A percentile compares a stretch with the other conserved stretches of the same genome.
These are phyloP conservation scores for Scytalidium lignicola DNA, from an alignment of 2,329 filamentous ascomycete species.

Conservation along the genomic window DNA sequence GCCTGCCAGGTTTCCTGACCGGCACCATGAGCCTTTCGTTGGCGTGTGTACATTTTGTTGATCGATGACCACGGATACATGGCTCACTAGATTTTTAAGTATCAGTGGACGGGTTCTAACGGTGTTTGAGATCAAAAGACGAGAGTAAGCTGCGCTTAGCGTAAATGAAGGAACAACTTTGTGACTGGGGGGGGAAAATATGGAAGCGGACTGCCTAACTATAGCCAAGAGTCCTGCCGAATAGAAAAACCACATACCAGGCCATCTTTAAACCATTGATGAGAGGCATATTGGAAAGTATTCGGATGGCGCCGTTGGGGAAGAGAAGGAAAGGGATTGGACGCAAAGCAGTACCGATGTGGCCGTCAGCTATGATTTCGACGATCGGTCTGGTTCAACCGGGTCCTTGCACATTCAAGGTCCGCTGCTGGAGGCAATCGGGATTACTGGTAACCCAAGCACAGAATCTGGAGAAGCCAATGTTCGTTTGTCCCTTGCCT, in stretches of 20 bases:
- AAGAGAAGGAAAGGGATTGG: conserved; percentile 3
- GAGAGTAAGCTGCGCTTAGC: background rate
- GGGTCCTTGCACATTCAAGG: no score
- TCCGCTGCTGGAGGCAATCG: no score
- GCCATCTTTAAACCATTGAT: conserved; percentile 70
- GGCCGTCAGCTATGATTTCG: background rate
- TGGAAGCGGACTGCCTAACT: background rate
- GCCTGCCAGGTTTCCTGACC: conserved; percentile 67
- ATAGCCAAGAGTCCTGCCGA: background rate
- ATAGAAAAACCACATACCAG: conserved; percentile 48
- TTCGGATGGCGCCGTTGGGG: conserved; percentile 5
- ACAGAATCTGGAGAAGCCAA: no score
- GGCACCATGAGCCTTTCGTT: conserved; percentile 64
- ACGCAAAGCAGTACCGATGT: background rate
- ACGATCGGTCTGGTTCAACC: background rate
- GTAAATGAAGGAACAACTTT: background rate
- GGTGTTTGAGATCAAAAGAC: conserved; percentile 8
- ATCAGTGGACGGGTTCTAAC: conserved; percentile 11
- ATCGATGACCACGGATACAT: conserved; percentile 71
- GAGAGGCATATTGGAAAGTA: conserved; percentile 50
- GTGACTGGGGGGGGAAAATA: background rate
- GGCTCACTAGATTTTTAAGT: conserved; percentile 48
- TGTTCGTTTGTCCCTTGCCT: background rate
- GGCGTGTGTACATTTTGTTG: conserved; percentile 67
- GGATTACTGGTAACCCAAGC: no score